Percentiles rank a stretch among this genome's conserved stretches.
These are phyloP conservation scores for Pseudogymnoascus sp. DNA, from an alignment of 2,329 filamentous ascomycete genomes.

Conservation along the genomic window DNA sequence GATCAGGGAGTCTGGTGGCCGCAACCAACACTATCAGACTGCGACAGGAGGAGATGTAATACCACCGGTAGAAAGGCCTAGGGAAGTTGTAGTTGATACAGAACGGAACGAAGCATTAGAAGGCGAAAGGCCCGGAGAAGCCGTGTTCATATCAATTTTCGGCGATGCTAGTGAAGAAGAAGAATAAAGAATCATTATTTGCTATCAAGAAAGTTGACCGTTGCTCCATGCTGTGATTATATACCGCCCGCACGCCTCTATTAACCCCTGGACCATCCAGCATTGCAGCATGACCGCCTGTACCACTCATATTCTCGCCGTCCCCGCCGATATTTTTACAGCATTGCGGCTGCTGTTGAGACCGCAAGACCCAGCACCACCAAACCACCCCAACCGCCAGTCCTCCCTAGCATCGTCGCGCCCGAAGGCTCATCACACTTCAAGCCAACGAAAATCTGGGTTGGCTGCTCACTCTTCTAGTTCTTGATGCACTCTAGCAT, in stretches of 20 bases:
- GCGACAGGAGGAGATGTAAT: slow-evolving; percentile 1
- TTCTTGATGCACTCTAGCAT: too few species aligned
- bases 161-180: slow-evolving; percentile 78
- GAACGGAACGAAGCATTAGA: slow-evolving; percentile 75
- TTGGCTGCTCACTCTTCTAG: neutral
- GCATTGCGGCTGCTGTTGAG: neutral
- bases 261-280: neutral
- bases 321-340: neutral
- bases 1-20: slow-evolving; percentile 38
- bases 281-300: neutral
- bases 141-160: slow-evolving; percentile 88
- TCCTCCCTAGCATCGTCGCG: neutral
- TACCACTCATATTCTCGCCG: neutral
- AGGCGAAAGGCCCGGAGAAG: slow-evolving; percentile 65
- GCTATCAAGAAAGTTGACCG: neutral
- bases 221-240: neutral
- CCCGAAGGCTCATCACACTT: neutral
- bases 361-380: neutral
- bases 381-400: neutral
- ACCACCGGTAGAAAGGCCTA: slow-evolving; percentile 16
- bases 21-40: slow-evolving; percentile 21
- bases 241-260: neutral
- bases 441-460: neutral
- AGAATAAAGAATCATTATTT: slow-evolving; percentile 16
- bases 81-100: slow-evolving; percentile 49